Percentiles rank a stretch among this genome's conserved stretches.
phyloP scores from a whole-genome alignment of 164 flowering plant species.

The Euptelea pleiosperma region DNA sequence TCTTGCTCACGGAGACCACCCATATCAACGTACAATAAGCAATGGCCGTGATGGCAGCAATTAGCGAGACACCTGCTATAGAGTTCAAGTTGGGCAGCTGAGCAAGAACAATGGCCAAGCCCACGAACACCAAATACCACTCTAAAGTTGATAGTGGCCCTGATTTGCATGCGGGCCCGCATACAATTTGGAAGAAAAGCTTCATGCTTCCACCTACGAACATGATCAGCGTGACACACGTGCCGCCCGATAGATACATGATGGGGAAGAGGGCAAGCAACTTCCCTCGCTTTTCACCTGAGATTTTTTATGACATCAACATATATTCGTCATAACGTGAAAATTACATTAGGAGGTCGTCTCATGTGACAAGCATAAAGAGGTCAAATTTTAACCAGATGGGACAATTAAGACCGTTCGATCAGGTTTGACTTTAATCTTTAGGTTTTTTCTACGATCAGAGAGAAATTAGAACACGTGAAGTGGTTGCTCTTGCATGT shows the following conservation, averaged over 20 bases:
- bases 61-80: conserved; percentile 55
- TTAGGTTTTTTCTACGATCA: too few species aligned
- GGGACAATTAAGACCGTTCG: too few species aligned
- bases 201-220: conserved; percentile 55
- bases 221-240: conserved; percentile 54
- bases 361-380: background rate
- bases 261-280: conserved; percentile 48
- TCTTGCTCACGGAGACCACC: conserved; percentile 40
- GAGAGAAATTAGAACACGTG: too few species aligned
- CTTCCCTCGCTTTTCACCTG: conserved; percentile 55
- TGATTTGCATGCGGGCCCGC: conserved; percentile 38
- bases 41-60: conserved; percentile 59
- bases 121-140: conserved; percentile 72
- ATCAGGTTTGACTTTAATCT: too few species aligned
- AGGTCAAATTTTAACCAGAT: too few species aligned
- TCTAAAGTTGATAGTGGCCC: conserved; percentile 47
- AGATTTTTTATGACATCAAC: background rate
- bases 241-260: conserved; percentile 68
- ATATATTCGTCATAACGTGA: background rate
- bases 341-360: background rate
- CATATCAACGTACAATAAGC: conserved; percentile 54
- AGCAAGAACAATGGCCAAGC: conserved; percentile 43
- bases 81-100: conserved; percentile 78
- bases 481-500: too few species aligned
- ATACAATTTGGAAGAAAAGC: conserved; percentile 42